phyloP scores from a whole-genome alignment of 345 rosid species.

The Hypericum androsaemum region DNA sequence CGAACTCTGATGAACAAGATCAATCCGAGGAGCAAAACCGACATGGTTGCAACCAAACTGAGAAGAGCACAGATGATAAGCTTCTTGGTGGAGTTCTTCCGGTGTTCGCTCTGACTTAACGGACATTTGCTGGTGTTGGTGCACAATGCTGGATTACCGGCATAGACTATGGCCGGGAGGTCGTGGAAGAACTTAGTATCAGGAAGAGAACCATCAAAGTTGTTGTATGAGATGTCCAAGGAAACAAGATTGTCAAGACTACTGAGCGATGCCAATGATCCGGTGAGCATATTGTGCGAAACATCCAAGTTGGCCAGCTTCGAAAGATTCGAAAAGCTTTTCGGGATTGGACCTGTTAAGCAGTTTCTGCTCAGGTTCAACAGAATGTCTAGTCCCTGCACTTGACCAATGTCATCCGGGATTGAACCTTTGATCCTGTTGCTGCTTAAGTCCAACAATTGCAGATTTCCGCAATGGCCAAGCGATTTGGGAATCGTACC shows the following conservation, averaged over 20 bases:
- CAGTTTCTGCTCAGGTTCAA: conserved; percentile 58
- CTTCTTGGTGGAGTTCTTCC: conserved; percentile 23
- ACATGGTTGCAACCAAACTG: conserved; percentile 25
- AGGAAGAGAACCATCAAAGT: conserved; percentile 53
- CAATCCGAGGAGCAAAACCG: conserved; percentile 27
- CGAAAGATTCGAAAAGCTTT: conserved; percentile 40
- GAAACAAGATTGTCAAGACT: conserved; percentile 55
- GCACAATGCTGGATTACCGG: conserved; percentile 47
- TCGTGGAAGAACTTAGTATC: conserved; percentile 45
- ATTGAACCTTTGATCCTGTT: conserved; percentile 41
- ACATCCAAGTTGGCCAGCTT: conserved; percentile 58
- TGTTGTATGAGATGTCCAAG: conserved; percentile 48
- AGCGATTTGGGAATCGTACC: conserved; percentile 50
- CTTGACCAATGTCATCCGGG: conserved; percentile 43
- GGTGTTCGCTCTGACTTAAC: conserved; percentile 12
- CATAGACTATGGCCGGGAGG: conserved; percentile 36
- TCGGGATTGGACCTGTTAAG: conserved; percentile 48
- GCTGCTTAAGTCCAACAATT: conserved; percentile 51
- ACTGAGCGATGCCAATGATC: conserved; percentile 30
- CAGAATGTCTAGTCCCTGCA: conserved; percentile 51
- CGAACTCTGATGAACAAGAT: conserved; percentile 26
- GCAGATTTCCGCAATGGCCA: conserved; percentile 47
- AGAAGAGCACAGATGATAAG: conserved; percentile 33
- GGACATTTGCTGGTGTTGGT: conserved; percentile 29
- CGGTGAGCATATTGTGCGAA: conserved; percentile 45